Evolutionary conservation across 2,329 filamentous ascomycete genomes (phyloP).

Genomic region (Pseudogymnoascus sp.): DNA sequence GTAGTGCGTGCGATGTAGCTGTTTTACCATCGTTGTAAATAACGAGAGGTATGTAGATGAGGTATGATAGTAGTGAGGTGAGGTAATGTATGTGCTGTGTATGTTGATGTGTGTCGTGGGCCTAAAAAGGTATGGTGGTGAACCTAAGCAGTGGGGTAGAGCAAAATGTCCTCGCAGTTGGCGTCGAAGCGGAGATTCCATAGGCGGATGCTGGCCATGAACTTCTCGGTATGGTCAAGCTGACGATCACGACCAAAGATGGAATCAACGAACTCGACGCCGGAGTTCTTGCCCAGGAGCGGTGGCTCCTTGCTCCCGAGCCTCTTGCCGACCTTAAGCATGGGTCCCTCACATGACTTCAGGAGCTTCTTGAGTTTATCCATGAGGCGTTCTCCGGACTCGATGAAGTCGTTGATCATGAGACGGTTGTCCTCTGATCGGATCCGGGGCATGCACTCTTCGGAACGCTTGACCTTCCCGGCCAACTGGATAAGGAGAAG

Average conservation of each 20-base stretch:
- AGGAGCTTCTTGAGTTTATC: slow-evolving; percentile 77
- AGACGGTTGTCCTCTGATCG: slow-evolving; percentile 66
- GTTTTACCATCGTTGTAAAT: not conserved
- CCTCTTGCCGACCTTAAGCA: slow-evolving; percentile 84
- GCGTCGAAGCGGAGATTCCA: slow-evolving; percentile 94
- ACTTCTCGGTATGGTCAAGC: slow-evolving; percentile 79
- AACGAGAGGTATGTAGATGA: not conserved
- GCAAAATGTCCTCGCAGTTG: slow-evolving; percentile 86
- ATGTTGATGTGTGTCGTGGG: not conserved
- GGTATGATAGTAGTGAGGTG: not conserved
- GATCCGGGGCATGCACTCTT: slow-evolving; percentile 67
- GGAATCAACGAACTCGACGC: slow-evolving; percentile 90
- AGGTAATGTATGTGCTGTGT: not conserved
- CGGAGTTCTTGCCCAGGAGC: slow-evolving; percentile 77
- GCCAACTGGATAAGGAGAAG: slow-evolving; percentile 87
- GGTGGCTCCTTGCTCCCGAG: slow-evolving; percentile 46
- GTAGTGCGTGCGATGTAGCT: not conserved
- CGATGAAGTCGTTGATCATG: slow-evolving; percentile 83
- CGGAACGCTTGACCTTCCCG: slow-evolving; percentile 86
- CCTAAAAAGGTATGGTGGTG: not conserved
- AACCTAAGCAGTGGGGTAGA: slow-evolving; percentile 8
- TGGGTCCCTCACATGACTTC: slow-evolving; percentile 86
- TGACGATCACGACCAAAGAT: slow-evolving; percentile 90
- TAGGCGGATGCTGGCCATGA: slow-evolving; percentile 80
- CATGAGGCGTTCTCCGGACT: slow-evolving; percentile 78